Base-by-base conservation (phyloP, 2,329 filamentous ascomycete species). In the Fusarium clavum region DNA sequence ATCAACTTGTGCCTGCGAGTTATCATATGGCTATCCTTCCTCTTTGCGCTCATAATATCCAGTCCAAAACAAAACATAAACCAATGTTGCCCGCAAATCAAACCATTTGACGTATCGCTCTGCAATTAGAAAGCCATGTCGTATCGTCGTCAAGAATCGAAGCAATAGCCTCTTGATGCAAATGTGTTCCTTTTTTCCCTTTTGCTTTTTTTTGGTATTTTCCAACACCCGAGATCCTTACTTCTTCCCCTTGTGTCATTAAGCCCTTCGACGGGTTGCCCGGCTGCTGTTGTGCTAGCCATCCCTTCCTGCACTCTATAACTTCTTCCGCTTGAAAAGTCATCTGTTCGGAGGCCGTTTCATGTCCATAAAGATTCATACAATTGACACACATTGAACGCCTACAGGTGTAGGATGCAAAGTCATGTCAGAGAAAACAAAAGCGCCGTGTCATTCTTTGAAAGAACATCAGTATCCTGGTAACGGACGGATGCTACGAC, bases 141-240 rank as follows among this genome's bases (percentile, higher is more conserved):
- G 72, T 77, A 64, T 77, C 76, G 69, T 77, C 76, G 74, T 77
- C 68, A 77, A 73, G 67, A 70, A 69, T 63, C 61, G 61, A 74
- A 74, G 64, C 66, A 70, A 62, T 69, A 49, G 56, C 53, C 49
- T 67, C 68, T 58, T 58, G 48, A 71, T 71, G 58, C 61, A 64
- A 66, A 70, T 67, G 47, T 61, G 30, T 41, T 64, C 47, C 56
- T 66, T 60, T 60, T 61, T 60, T 48, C 45, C 62, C 63, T 53
- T 57, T 43, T 51, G 44, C 58, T 57, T 53, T 57, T 57, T 67
- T 69, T 64, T 67, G 44, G 43, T 66, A 57, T 67, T 67, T 61
- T 73, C 46, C 52, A 59, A 61, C 53, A 48, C 46, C 58, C 46
- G 20, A 57, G 53, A 43, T 47, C 25, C 57, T 52, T 32, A 22